Base-by-base conservation (phyloP, 257 asterid genomes). In the Datura wrightii region DNA sequence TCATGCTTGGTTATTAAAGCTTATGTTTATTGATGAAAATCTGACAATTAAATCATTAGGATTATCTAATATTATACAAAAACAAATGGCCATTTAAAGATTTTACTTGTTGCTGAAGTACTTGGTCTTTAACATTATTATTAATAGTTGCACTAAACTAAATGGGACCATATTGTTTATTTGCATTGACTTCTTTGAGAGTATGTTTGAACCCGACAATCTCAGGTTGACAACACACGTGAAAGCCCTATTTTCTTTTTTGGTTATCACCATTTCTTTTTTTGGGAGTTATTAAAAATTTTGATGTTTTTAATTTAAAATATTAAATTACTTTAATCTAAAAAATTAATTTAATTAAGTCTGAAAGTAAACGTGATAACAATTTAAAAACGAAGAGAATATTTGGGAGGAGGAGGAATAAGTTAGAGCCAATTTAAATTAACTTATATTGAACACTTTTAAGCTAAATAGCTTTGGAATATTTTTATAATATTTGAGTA, bases 211-310 rank as follows among this genome's bases (percentile, higher is more conserved):
- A 92, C 95, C 95, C 92, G 92, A 89, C 92, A 88, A 66, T 82
- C 87, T 89, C 87, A 87, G 89, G 89, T 92, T 89, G 92, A 89
- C 93, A 80, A 90, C 89, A 87, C 95, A 90, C 93, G 92, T 90
- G 93, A 89, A 89, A 63, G 71, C 53, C 88, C 90, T 76, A 7
- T 11, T 19, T 76, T 76, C 81, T 50, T 76, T 76, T 62, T 48
- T 46, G 14, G 1, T 2, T 37, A 31, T 4, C 34, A 63, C 10
- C 31, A 67, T 15, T 5, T 37, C 7, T 74, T 59, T n/a, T 24
- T 24, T 24, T 24, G 31, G 1, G 31, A 24, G 31, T 24, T 24
- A 24, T 24, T 24, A 24, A 24, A 24, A 24, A 24, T 24, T 24
- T 24, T 24, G 31, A 24, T 24, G 31, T 24, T 24, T 24, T 24